Conservation (phyloP, 129 eudicot genomes). For the Tagetes patula region DNA sequence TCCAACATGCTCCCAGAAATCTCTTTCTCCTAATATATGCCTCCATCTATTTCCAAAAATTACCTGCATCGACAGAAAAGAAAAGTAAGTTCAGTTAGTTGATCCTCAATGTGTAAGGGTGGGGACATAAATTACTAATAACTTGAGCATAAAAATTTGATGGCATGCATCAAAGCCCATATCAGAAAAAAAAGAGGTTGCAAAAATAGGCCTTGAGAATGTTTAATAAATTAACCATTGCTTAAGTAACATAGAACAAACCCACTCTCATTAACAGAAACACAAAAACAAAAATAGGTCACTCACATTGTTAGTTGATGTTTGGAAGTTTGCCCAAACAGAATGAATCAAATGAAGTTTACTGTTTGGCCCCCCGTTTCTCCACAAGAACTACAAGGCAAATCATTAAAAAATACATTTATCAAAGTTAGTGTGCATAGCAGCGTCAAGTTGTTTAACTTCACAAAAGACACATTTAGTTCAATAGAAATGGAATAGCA, state of each 20-base stretch:
- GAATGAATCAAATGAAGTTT: conserved; percentile 79
- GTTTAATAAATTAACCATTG: conserved; percentile 1
- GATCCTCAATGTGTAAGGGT: conserved; percentile 4
- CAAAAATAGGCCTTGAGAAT: conserved; percentile 7
- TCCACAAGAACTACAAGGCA: conserved; percentile 74
- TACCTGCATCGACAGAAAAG: conserved; percentile 47
- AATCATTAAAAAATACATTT: conserved; percentile 11
- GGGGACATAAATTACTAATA: neutral
- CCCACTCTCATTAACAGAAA: conserved; percentile 15
- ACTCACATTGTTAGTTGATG: conserved; percentile 86
- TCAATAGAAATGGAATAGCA: neutral
- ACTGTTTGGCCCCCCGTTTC: conserved; percentile 72
- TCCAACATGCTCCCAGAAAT: conserved; percentile 97
- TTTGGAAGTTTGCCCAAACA: conserved; percentile 96
- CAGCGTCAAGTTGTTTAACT: neutral
- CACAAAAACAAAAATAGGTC: conserved; percentile 6
- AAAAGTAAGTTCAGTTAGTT: neutral
- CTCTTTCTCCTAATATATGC: conserved; percentile 88
- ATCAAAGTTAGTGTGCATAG: conserved; percentile 7
- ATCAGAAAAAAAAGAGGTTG: neutral
- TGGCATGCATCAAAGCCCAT: conserved; percentile 7
- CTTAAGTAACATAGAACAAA: conserved; percentile 9
- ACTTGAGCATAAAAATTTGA: conserved; percentile 5
- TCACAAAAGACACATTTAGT: too few relatives aligned
- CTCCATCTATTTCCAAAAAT: conserved; percentile 98